Evolutionary conservation across 2,329 filamentous ascomycete genomes (phyloP).

Genomic region (Sclerotinia trifoliorum): DNA sequence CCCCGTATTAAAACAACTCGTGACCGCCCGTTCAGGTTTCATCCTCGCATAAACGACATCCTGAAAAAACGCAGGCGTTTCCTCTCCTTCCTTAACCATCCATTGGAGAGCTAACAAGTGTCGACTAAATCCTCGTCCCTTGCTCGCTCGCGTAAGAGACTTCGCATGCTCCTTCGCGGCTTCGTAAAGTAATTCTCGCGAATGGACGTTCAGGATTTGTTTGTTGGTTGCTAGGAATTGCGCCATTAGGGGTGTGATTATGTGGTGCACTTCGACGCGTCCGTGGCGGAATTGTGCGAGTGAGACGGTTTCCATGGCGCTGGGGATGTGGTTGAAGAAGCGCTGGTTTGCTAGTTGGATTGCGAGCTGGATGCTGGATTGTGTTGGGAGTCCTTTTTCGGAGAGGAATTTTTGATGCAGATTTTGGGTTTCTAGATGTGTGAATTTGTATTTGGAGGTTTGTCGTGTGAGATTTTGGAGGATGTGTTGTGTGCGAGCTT

Average conservation of each 20-base stretch:
- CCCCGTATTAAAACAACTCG: not conserved
- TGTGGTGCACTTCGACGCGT: not conserved
- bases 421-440: not conserved
- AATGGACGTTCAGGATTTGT: not conserved
- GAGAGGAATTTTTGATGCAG: not conserved
- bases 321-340: constrained; percentile 35
- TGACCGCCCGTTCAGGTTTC: not conserved
- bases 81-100: not conserved
- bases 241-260: not conserved
- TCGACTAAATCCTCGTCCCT: not conserved
- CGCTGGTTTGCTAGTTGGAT: constrained; percentile 1
- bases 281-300: constrained; percentile 1
- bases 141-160: not conserved
- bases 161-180: not conserved
- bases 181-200: not conserved
- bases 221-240: not conserved
- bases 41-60: not conserved
- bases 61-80: not conserved
- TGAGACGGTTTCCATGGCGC: constrained; percentile 43
- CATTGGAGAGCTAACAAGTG: not conserved
- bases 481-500: not conserved
- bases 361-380: constrained; percentile 5
- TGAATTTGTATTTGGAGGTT: not conserved
- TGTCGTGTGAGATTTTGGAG: not conserved
- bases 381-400: not conserved